Conservation (phyloP, 2,329 filamentous ascomycete genomes). For the Venturia aucupariae region DNA sequence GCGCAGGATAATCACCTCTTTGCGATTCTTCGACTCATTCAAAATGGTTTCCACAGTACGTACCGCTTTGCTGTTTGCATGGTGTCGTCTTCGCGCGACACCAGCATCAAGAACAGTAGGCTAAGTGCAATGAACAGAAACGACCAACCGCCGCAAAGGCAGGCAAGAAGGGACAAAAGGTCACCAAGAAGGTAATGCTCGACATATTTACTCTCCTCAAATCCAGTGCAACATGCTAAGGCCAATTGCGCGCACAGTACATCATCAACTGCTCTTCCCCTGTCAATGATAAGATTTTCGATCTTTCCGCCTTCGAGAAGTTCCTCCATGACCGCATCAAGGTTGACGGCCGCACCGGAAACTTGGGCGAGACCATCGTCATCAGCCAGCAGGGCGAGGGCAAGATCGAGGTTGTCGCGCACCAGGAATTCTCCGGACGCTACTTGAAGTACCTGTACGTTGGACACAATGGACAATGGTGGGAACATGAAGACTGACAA, state of each 20-base stretch:
- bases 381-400: conserved; percentile 89
- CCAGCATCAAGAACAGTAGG: conserved; percentile 73
- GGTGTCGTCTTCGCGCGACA: conserved; percentile 4
- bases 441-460: conserved; percentile 99
- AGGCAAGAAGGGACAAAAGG: conserved; percentile 52
- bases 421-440: conserved; percentile 96
- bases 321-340: conserved; percentile 99
- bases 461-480: background rate
- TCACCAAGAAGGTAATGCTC: conserved; percentile 68
- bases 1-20: conserved; percentile 90
- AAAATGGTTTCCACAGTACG: conserved; percentile 61
- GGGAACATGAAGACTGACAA: background rate
- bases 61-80: conserved; percentile 84
- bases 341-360: conserved; percentile 95
- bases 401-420: conserved; percentile 95
- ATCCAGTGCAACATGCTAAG: conserved; percentile 15
- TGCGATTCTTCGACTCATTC: conserved; percentile 47
- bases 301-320: conserved; percentile 97
- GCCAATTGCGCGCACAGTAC: conserved; percentile 51
- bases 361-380: conserved; percentile 87
- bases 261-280: conserved; percentile 99
- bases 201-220: conserved; percentile 11
- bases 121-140: conserved; percentile 62
- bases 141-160: conserved; percentile 36
- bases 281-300: conserved; percentile 99